Percentiles rank a stretch among this genome's conserved stretches.
phyloP scores from a whole-genome alignment of 768 basidiomycete genomes.

The Amanita pseudoporphyria region DNA sequence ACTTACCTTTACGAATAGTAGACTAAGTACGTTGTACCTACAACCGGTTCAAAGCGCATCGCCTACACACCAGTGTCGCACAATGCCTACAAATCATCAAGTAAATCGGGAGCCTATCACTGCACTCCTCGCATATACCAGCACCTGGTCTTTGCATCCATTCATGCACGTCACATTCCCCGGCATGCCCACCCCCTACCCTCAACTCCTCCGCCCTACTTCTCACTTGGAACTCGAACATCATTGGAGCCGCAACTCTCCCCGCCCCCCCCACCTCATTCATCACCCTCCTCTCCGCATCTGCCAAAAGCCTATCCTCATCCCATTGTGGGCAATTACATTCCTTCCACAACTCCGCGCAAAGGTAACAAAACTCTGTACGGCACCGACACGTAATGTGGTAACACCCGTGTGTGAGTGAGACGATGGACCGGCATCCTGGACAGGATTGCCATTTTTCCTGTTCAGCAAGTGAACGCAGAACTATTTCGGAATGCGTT shows the following conservation, averaged over 20 bases:
- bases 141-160: neutral
- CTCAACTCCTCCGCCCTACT: neutral
- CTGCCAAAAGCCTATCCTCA: slow-evolving; percentile 22
- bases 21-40: too few relatives aligned
- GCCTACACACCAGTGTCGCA: too few relatives aligned
- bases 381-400: slow-evolving; percentile 60
- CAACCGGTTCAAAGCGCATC: too few relatives aligned
- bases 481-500: slow-evolving; percentile 19
- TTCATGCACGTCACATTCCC: neutral
- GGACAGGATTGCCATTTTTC: slow-evolving; percentile 58
- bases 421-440: slow-evolving; percentile 45
- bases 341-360: slow-evolving; percentile 51
- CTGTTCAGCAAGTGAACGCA: slow-evolving; percentile 34
- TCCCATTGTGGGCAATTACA: slow-evolving; percentile 62
- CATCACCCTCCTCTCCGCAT: slow-evolving; percentile 3
- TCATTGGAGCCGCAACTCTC: neutral
- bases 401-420: slow-evolving; percentile 47
- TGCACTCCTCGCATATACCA: slow-evolving; percentile 2
- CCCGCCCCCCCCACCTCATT: neutral
- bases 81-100: too few relatives aligned
- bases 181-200: neutral
- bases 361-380: slow-evolving; percentile 56
- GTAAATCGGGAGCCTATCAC: neutral
- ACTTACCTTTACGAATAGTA: too few relatives aligned
- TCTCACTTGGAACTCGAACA: neutral